Base-by-base conservation (phyloP, 768 basidiomycete species). In the Suillus plorans region DNA sequence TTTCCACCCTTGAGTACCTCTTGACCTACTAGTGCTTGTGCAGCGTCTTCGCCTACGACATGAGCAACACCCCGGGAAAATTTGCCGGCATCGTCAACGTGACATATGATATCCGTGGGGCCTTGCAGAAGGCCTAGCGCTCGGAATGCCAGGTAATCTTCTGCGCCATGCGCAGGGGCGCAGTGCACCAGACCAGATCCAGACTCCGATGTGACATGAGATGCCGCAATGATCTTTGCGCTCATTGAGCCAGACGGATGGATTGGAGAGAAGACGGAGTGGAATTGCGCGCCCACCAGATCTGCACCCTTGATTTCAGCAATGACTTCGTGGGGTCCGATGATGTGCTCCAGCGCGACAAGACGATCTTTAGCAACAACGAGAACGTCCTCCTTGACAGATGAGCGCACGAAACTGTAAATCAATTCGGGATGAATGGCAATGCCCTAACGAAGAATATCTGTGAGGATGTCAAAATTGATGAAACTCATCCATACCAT, bases 161-260 rank as follows among this genome's bases (percentile, higher is more conserved):
- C 97, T 12, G 85, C 83, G 20, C 96, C 97, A 70, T 99, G 97
- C 1, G 94, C 95, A 14, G 97, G 96, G 0, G 97, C 96, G 68
- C 91, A 93, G 71, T 99, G 97, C 1, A 99, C 97, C 14, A 98
- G 84, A 41, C 97, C 96, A 2, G 96, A 97, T 7, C 97, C 97
- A n/a, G 95, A 91, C 20, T 89, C 85, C 0, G 90, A 77, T 1
- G 90, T 94, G 18, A 99, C 97, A 72, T 97, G 91, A 0, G 81
- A 76, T 1, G 93, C 88, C 2, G 85, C 73, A 45, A 97, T 83
- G 55, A 97, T 75, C 45, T 76, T 73, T n/a, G 83, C 76, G 20
- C 22, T 16, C 12, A 44, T 52, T 34, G 61, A 42, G 12, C 53
- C 34, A 16, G 60, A 45, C 64, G 42, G 37, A 44, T 47, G 63